Evolutionary conservation across 2,329 filamentous ascomycete species (phyloP), one percentile per base, ranked within the genome.

Genomic region (Fusarium austroafricanum): DNA sequence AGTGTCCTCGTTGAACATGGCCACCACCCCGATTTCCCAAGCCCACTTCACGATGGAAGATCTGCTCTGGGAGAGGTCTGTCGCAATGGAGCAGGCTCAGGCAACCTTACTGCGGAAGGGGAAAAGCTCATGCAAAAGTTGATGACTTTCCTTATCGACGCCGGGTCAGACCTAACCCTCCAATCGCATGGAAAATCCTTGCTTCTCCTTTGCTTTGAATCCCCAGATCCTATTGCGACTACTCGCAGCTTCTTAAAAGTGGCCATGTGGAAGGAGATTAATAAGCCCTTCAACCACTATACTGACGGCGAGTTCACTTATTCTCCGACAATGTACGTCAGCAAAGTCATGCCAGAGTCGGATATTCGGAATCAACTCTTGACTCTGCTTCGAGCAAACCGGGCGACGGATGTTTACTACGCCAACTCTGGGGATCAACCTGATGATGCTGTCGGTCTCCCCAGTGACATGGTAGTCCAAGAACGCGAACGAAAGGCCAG

Each of bases 1-100:
- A 81, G 82, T 49, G 79, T 88, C 3, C 79, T 92, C 3, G 77
- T 90, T 7, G 80, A 88, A 44, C 79, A 85, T 63, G 86, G 84
- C 3, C 89, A 91, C 61, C 86, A 90, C 17, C 82, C 87, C 0
- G 89, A 91, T 71, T 91, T 90, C 55, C 89, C 89, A 0, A 90
- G 86, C 52, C 82, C 85, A 5, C 78, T 88, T 2, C 88, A 91
- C 67, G 83, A 82, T 17, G 89, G 89, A 1, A 84, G 89, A 43
- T 89, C 84, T 60, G 88, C 88, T 0, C 79, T 92, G 1, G 88
- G 85, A 1, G 89, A 92, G 63, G 77, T 91, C 4, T 91, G 89
- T 61, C 78, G 88, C 9, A 84, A 85, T 55, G 85, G 85, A 0
- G 83, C 85, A 1, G 80, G 84, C 55, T 76, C 75, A 0, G 80